phyloP scores from a whole-genome alignment of 1,284 basidiomycete genomes.

The Microbotryomycetes sp. region DNA sequence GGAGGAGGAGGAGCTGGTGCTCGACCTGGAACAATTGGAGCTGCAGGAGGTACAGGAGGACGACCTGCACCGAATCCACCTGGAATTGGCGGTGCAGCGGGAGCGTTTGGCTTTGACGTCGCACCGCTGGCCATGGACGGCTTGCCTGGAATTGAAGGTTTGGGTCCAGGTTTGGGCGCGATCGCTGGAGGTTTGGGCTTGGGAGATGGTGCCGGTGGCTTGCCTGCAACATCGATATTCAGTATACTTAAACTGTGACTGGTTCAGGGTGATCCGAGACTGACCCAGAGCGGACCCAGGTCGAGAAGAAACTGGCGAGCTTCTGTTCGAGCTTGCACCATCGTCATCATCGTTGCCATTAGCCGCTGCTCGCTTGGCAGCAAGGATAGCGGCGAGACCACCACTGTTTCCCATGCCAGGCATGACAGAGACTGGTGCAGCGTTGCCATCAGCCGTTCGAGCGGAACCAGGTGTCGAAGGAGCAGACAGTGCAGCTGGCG shows the following conservation, averaged over 20 bases:
- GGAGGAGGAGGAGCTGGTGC: constrained; percentile 1
- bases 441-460: constrained; percentile 38
- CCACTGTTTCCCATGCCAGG: constrained; percentile 44
- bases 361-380: constrained; percentile 44
- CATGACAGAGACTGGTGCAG: constrained; percentile 45
- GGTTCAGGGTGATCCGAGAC: constrained; percentile 50
- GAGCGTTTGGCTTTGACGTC: background rate
- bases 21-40: background rate
- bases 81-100: background rate
- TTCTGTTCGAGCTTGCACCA: constrained; percentile 8
- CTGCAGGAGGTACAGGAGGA: constrained; percentile 5
- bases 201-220: constrained; percentile 53
- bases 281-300: constrained; percentile 25
- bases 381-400: constrained; percentile 44
- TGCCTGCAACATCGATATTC: background rate
- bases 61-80: too few relatives aligned
- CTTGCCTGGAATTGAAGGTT: constrained; percentile 47
- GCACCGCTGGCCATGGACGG: constrained; percentile 15
- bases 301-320: constrained; percentile 13
- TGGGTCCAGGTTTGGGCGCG: constrained; percentile 47
- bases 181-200: constrained; percentile 57
- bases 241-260: constrained; percentile 38
- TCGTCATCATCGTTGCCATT: constrained; percentile 30
- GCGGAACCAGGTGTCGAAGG: constrained; percentile 18
- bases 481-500: constrained; percentile 23